phyloP scores from a whole-genome alignment of 2,329 filamentous ascomycete genomes.

The Apiospora marii region DNA sequence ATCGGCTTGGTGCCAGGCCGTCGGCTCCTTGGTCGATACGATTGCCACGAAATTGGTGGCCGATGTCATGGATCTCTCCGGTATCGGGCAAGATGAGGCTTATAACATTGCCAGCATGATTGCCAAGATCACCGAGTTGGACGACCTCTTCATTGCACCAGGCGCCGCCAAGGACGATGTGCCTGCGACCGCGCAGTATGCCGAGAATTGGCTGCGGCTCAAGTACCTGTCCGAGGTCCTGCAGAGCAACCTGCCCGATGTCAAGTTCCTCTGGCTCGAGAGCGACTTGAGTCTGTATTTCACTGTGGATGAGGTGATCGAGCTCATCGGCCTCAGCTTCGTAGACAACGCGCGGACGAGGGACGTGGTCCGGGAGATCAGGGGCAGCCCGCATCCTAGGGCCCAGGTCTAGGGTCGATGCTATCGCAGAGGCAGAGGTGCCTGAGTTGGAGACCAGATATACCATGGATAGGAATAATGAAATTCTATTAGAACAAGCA shows the following conservation, averaged over 20 bases:
- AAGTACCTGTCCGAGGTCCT: conserved; percentile 71
- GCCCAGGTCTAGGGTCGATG: neutral
- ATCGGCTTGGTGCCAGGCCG: conserved; percentile 69
- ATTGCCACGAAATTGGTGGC: conserved; percentile 65
- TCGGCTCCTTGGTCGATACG: conserved; percentile 66
- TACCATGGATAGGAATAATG: neutral
- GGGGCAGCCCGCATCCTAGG: conserved; percentile 55
- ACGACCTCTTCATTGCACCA: conserved; percentile 64
- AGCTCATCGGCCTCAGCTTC: conserved; percentile 69
- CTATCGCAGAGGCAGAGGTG: no score
- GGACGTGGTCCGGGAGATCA: conserved; percentile 66
- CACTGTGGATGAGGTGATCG: conserved; percentile 65
- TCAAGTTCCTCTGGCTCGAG: conserved; percentile 70
- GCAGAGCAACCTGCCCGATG: conserved; percentile 71
- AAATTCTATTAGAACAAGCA: neutral
- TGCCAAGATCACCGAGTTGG: conserved; percentile 62
- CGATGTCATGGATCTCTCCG: conserved; percentile 68
- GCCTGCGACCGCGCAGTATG: conserved; percentile 67
- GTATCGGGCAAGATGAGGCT: conserved; percentile 70
- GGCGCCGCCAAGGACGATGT: conserved; percentile 48
- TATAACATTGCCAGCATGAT: conserved; percentile 68
- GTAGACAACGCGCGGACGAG: conserved; percentile 67
- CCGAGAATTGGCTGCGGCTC: conserved; percentile 67
- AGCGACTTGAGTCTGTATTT: conserved; percentile 72
- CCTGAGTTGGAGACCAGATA: neutral